Evolutionary conservation across 768 basidiomycete genomes (phyloP), one percentile per base, ranked within the genome.

Genomic region (Auriscalpium orientale): DNA sequence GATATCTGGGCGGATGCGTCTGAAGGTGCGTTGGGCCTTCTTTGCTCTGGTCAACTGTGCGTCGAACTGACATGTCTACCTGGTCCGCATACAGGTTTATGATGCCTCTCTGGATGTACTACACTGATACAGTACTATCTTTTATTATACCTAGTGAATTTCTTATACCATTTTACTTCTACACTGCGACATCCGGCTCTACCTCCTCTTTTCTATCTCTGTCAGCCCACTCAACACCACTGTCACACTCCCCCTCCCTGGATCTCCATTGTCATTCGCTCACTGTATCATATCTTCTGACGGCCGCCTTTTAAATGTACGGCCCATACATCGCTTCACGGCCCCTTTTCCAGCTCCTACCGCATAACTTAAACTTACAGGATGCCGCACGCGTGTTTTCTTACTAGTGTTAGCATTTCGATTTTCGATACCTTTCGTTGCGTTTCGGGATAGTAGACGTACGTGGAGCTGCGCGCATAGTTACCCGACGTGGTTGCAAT

Each of bases 1-100:
- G 77, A 80, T 53, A 81, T 60, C 51, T 74, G 73, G 73, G 58
- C 56, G 22, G 61, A 62, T 37, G 65, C 13, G 40, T 28, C 28
- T 28, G 28, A 28, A 28, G 28, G 28, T 28, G 28, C 28, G 28
- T 28, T 28, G 28, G 28, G 28, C 28, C 4, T 28, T 4, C 2
- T 28, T 7, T 28, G 7, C 4, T 7, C 1, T 7, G 7, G 28
- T 28, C 28, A 7, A 28, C 28, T 28, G 28, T 28, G 28, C 28
- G 28, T 28, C 28, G 28, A 28, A 28, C 4, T 28, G 28, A 28
- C 28, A 28, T 28, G 28, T 28, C 4, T 7, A 44, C 43, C 16
- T 44, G 43, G 43, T 44, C 15, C 4, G 15, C 16, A 9, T 15
- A 9, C 6, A 44, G n/a, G 45, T 16, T 46, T 18, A 3, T n/a